Evolutionary conservation across 2,329 filamentous ascomycete genomes (phyloP).

Genomic region (Epichloe sp.): DNA sequence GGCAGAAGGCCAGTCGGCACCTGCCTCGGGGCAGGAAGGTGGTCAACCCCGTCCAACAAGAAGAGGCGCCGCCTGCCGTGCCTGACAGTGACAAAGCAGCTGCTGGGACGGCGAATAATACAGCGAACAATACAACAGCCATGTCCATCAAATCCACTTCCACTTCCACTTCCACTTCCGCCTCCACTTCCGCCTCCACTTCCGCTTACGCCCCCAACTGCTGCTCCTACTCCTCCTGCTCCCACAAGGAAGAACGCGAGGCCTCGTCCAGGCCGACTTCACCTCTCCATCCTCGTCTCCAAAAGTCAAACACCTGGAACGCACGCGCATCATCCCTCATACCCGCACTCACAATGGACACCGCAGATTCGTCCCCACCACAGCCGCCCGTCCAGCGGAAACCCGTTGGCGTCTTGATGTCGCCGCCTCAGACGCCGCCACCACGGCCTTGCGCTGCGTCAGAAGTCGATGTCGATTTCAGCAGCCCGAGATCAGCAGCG

Average conservation of each 20-base stretch:
- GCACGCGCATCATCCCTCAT: conserved; percentile 23
- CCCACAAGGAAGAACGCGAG: conserved; percentile 1
- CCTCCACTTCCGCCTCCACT: conserved; percentile 1
- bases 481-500: not conserved
- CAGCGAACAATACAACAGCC: not conserved
- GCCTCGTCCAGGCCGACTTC: conserved; percentile 9
- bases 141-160: not conserved
- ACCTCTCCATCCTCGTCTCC: conserved; percentile 11
- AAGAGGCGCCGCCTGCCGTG: conserved; percentile 10
- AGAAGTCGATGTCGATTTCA: conserved; percentile 6
- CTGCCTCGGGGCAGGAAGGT: conserved; percentile 6
- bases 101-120: not conserved
- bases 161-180: conserved; percentile 1
- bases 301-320: conserved; percentile 24
- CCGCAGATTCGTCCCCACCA: conserved; percentile 14
- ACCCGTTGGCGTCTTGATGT: conserved; percentile 8
- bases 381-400: conserved; percentile 13
- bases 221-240: not conserved
- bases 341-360: conserved; percentile 24
- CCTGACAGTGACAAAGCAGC: not conserved
- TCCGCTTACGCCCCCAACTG: not conserved
- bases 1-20: conserved; percentile 11
- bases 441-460: conserved; percentile 6
- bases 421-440: conserved; percentile 10
- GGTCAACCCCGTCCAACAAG: conserved; percentile 8